A percentile compares a stretch with the other conserved stretches of the same genome.
These are phyloP conservation scores for Xylaria sp. DNA, from an alignment of 495 filamentous ascomycete genomes.

Conservation along the genomic window DNA sequence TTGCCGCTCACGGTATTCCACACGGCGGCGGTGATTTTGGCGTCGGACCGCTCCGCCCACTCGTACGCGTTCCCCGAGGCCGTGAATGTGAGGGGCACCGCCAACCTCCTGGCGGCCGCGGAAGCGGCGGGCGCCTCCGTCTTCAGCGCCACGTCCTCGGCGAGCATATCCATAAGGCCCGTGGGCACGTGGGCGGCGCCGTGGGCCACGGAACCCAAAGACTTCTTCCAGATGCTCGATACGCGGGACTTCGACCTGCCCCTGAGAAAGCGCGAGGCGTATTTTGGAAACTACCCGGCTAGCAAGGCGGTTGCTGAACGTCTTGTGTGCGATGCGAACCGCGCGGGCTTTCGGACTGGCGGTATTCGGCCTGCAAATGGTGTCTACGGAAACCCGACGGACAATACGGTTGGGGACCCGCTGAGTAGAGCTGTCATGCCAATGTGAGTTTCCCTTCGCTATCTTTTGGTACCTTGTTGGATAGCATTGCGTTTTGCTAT, in stretches of 20 bases:
- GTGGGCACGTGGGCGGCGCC: constrained; percentile 58
- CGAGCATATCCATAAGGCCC: constrained; percentile 56
- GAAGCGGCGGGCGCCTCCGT: constrained; percentile 56
- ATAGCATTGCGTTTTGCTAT: background rate
- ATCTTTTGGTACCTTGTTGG: background rate
- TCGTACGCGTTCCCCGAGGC: constrained; percentile 47
- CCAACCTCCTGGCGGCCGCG: constrained; percentile 62
- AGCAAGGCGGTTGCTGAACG: constrained; percentile 61
- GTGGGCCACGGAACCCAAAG: constrained; percentile 50
- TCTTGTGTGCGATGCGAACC: constrained; percentile 57
- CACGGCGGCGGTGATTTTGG: constrained; percentile 53
- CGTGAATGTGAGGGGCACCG: constrained; percentile 66
- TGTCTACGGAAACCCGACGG: constrained; percentile 63
- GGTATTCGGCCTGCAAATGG: constrained; percentile 66
- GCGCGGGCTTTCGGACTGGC: constrained; percentile 57
- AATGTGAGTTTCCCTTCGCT: constrained; percentile 49
- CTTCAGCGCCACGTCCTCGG: constrained; percentile 67
- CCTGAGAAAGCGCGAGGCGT: constrained; percentile 53
- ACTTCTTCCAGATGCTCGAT: constrained; percentile 57
- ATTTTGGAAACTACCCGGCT: constrained; percentile 64
- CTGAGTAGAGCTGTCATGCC: constrained; percentile 42
- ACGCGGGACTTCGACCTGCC: constrained; percentile 51
- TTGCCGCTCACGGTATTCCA: constrained; percentile 54
- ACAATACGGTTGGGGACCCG: constrained; percentile 56
- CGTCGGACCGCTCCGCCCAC: constrained; percentile 49